phyloP scores from a whole-genome alignment of 169 alveolate species.

The Plasmodium vivax region DNA sequence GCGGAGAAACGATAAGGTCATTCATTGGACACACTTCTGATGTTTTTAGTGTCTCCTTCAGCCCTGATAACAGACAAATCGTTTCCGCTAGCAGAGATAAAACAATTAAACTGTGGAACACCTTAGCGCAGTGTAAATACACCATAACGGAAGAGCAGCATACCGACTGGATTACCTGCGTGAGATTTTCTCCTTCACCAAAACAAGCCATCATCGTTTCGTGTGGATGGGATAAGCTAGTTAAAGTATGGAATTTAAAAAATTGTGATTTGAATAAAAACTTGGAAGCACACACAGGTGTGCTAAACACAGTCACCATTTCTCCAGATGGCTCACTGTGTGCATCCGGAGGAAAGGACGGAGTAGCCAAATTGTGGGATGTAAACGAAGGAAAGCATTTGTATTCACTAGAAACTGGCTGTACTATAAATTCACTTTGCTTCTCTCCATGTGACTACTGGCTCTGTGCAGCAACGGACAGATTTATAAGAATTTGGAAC shows the following conservation, averaged over 20 bases:
- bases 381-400: conserved; percentile 95
- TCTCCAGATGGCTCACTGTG: conserved; percentile 98
- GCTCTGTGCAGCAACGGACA: conserved; percentile 97
- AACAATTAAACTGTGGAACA: conserved; percentile 97
- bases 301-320: conserved; percentile 94
- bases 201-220: conserved; percentile 96
- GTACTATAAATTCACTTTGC: conserved; percentile 94
- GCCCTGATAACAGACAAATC: conserved; percentile 98
- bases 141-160: conserved; percentile 94
- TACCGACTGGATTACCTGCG: conserved; percentile 98
- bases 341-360: conserved; percentile 99
- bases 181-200: conserved; percentile 96
- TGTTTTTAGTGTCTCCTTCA: conserved; percentile 96
- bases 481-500: conserved; percentile 94
- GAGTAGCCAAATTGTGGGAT: conserved; percentile 96
- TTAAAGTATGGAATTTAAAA: conserved; percentile 95
- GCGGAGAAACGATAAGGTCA: conserved; percentile 92
- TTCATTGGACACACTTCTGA: conserved; percentile 95
- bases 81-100: conserved; percentile 98
- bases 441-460: conserved; percentile 97
- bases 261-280: conserved; percentile 94
- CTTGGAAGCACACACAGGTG: conserved; percentile 96
- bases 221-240: conserved; percentile 98
- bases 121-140: conserved; percentile 97
- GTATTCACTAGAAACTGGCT: conserved; percentile 93